These are phyloP conservation scores for Yarrowia bubula DNA, from an alignment of 805 yeast genomes.

Conservation along the genomic window DNA sequence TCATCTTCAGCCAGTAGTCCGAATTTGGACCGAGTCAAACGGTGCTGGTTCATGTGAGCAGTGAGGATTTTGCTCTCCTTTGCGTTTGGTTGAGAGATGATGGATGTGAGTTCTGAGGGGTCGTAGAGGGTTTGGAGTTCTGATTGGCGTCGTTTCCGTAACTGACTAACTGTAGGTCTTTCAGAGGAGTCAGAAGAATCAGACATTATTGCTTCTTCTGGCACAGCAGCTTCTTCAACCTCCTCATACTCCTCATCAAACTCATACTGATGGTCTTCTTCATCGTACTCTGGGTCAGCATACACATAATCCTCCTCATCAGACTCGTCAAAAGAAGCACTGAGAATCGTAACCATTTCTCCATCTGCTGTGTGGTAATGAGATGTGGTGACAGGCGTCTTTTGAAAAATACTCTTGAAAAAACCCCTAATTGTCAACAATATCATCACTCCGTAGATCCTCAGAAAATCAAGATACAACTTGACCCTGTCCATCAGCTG, in stretches of 20 bases:
- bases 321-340: conserved; percentile 9
- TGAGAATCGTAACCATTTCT: conserved; percentile 1
- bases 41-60: conserved; percentile 23
- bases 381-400: too few relatives aligned
- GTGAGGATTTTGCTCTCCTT: conserved; percentile 17
- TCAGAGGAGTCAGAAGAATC: background rate
- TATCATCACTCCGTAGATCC: background rate
- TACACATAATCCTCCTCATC: conserved; percentile 7
- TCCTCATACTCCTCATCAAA: background rate
- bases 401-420: background rate
- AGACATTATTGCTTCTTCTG: background rate
- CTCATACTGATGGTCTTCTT: background rate
- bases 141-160: background rate
- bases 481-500: conserved; percentile 5
- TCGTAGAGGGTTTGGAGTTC: conserved; percentile 13
- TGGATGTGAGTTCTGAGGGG: conserved; percentile 15
- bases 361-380: background rate
- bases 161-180: too few relatives aligned
- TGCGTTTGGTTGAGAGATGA: conserved; percentile 12
- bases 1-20: background rate
- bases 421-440: background rate
- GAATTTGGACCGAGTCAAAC: conserved; percentile 12
- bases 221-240: background rate
- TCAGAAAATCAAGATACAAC: background rate
- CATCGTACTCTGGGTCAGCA: background rate